Evolutionary conservation across 805 yeast species (phyloP).

Genomic region (Suhomyces pyralidae): DNA sequence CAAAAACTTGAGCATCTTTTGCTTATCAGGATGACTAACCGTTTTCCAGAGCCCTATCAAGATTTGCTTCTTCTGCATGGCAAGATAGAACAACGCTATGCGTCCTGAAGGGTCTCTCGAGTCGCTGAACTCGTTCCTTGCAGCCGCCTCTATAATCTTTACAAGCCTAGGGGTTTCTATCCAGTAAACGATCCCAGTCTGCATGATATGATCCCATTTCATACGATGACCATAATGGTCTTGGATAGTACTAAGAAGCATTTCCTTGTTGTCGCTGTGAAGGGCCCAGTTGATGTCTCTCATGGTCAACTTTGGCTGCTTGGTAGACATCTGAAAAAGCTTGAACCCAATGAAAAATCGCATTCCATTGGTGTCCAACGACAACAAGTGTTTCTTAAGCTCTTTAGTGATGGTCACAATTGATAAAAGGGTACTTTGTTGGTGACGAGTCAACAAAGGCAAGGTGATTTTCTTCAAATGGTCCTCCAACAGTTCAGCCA

Average conservation of each 20-base stretch:
- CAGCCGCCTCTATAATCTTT: slow-evolving; percentile 60
- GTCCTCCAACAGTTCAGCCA: slow-evolving; percentile 51
- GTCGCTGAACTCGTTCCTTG: slow-evolving; percentile 64
- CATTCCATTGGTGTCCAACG: slow-evolving; percentile 63
- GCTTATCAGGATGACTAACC: slow-evolving; percentile 72
- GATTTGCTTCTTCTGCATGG: slow-evolving; percentile 73
- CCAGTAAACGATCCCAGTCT: slow-evolving; percentile 75
- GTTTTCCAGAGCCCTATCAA: slow-evolving; percentile 83
- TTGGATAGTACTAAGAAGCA: slow-evolving; percentile 51
- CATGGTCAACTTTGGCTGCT: slow-evolving; percentile 59
- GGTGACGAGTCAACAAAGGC: slow-evolving; percentile 86
- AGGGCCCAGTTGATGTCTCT: slow-evolving; percentile 87
- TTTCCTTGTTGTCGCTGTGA: slow-evolving; percentile 74
- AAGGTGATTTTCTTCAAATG: slow-evolving; percentile 61
- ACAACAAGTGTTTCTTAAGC: slow-evolving; percentile 42
- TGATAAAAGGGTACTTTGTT: slow-evolving; percentile 76
- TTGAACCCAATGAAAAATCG: slow-evolving; percentile 70
- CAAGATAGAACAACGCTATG: slow-evolving; percentile 73
- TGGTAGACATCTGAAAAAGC: slow-evolving; percentile 50
- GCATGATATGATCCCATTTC: slow-evolving; percentile 59
- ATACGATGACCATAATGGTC: slow-evolving; percentile 43
- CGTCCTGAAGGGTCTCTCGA: slow-evolving; percentile 65
- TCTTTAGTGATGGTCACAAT: slow-evolving; percentile 63
- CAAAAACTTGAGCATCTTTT: slow-evolving; percentile 75
- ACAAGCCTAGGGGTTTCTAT: slow-evolving; percentile 27